Conservation (phyloP, 768 basidiomycete genomes). For the Tubosaeta sp. region DNA sequence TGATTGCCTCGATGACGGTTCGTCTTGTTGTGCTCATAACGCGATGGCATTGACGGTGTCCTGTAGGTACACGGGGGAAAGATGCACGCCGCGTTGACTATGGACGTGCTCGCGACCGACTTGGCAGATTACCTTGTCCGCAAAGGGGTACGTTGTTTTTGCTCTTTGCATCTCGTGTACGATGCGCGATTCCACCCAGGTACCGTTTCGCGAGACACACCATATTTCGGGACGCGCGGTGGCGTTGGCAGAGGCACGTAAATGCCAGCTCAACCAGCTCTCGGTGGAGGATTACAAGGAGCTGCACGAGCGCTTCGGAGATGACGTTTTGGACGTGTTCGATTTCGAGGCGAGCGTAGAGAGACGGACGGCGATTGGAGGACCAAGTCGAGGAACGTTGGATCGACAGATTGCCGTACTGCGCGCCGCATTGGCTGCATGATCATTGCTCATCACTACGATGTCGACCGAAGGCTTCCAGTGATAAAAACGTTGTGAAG, state of each 20-base stretch:
- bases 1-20: conserved; percentile 85
- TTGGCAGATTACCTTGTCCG: conserved; percentile 97
- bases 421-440: conserved; percentile 48
- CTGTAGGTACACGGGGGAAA: conserved; percentile 78
- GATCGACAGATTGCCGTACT: conserved; percentile 80
- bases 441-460: conserved; percentile 1
- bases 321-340: conserved; percentile 82
- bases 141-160: conserved; percentile 72
- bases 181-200: conserved; percentile 41
- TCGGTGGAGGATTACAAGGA: conserved; percentile 73
- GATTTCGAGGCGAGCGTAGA: conserved; percentile 96
- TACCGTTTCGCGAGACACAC: conserved; percentile 98
- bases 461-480: no score
- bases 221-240: conserved; percentile 97
- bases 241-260: conserved; percentile 82
- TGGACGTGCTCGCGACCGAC: conserved; percentile 99
- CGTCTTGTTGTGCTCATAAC: conserved; percentile 18
- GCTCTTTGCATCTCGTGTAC: neutral
- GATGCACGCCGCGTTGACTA: conserved; percentile 88
- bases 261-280: conserved; percentile 78
- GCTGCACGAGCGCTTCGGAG: conserved; percentile 71
- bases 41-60: neutral
- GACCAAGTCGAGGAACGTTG: conserved; percentile 81
- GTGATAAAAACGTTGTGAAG: no score
- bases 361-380: conserved; percentile 87